phyloP scores from a whole-genome alignment of 2,329 filamentous ascomycete genomes.

The Aspergillus jensenii region DNA sequence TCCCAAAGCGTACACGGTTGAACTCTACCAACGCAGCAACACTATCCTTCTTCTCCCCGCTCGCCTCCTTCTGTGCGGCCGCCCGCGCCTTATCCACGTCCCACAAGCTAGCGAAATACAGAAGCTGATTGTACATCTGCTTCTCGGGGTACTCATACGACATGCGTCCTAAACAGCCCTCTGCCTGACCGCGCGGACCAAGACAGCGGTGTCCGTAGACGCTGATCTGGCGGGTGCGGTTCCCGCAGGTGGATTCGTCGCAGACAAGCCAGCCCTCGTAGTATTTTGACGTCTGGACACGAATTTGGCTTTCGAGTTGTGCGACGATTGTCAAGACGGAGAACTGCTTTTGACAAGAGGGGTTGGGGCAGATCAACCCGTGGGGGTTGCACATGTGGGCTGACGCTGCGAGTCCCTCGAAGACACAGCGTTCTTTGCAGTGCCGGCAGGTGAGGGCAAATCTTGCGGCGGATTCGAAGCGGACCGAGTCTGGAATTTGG shows the following conservation, averaged over 20 bases:
- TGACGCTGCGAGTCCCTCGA: slow-evolving; percentile 69
- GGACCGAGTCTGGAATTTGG: slow-evolving; percentile 86
- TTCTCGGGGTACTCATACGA: slow-evolving; percentile 84
- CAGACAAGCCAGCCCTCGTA: slow-evolving; percentile 92
- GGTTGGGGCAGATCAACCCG: slow-evolving; percentile 69
- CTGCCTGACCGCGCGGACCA: slow-evolving; percentile 79
- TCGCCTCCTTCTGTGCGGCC: slow-evolving; percentile 50
- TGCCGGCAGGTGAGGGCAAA: slow-evolving; percentile 76
- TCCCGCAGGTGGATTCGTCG: slow-evolving; percentile 82
- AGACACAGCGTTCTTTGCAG: slow-evolving; percentile 71
- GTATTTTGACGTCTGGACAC: slow-evolving; percentile 75
- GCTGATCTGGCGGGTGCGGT: slow-evolving; percentile 84
- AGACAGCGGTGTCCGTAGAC: slow-evolving; percentile 91
- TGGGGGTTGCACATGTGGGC: slow-evolving; percentile 65
- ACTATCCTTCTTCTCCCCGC: slow-evolving; percentile 61
- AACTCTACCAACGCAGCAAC: slow-evolving; percentile 73
- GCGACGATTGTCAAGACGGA: slow-evolving; percentile 73
- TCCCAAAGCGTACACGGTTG: slow-evolving; percentile 76
- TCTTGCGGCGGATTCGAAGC: slow-evolving; percentile 78
- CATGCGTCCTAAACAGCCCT: slow-evolving; percentile 85
- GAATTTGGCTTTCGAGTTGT: slow-evolving; percentile 83
- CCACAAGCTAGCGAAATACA: slow-evolving; percentile 83
- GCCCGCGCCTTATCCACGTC: slow-evolving; percentile 79
- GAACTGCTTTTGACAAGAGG: slow-evolving; percentile 64
- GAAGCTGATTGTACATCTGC: slow-evolving; percentile 88